Conservation (phyloP, 352 stramenopile species). For the Phytophthora sojae region DNA sequence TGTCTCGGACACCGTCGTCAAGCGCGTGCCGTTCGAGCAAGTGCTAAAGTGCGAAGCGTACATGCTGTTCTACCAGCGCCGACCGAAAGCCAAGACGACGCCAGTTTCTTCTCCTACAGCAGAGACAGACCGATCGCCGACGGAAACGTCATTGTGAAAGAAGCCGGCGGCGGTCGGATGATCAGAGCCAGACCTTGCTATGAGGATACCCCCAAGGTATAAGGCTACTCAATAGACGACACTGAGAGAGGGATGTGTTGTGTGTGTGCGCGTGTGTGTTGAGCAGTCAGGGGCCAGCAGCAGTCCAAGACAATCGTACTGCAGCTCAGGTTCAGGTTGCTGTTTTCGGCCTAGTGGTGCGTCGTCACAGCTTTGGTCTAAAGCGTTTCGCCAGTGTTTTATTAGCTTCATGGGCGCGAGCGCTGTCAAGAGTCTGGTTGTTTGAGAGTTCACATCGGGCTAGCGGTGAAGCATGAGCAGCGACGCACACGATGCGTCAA, state of each 20-base stretch:
- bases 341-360: not conserved
- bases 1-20: slow-evolving; percentile 74
- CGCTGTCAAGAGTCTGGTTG: slow-evolving; percentile 18
- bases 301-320: not conserved
- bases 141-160: slow-evolving; percentile 29
- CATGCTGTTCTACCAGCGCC: slow-evolving; percentile 79
- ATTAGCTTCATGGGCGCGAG: slow-evolving; percentile 25
- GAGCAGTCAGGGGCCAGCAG: not conserved
- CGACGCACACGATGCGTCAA: slow-evolving; percentile 6
- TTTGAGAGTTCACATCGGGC: not conserved
- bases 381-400: slow-evolving; percentile 30
- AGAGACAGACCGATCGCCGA: slow-evolving; percentile 27
- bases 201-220: slow-evolving; percentile 37
- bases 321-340: not conserved
- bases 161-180: slow-evolving; percentile 12
- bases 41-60: slow-evolving; percentile 82
- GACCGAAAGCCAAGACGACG: slow-evolving; percentile 30
- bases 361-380: not conserved
- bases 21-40: slow-evolving; percentile 63
- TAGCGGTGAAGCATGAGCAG: slow-evolving; percentile 15
- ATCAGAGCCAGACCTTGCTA: slow-evolving; percentile 33
- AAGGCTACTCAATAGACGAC: slow-evolving; percentile 43
- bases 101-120: slow-evolving; percentile 23
- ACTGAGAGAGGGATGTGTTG: slow-evolving; percentile 26
- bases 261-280: slow-evolving; percentile 1